Evolutionary conservation across 331 rosid species (phyloP), one percentile per base, ranked within the genome.

Genomic region (Prunus yedoensis): DNA sequence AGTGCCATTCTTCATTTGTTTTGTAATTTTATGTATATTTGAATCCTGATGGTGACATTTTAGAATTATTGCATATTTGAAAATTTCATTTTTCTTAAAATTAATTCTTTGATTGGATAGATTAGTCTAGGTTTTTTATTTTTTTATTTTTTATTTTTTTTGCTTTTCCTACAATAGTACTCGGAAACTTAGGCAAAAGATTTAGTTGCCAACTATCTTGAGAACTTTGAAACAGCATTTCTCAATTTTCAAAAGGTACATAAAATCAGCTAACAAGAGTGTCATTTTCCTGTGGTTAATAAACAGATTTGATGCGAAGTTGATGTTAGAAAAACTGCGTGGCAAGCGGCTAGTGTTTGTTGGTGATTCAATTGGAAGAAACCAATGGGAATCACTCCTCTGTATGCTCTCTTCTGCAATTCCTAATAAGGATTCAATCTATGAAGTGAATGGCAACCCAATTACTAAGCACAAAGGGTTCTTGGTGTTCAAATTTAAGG

Each of bases 341-440:
- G 83, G 85, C 86, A 93, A 91, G 71, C 84, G 97, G 10, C 73
- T 91, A 46, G 98, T 87, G 41, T 93, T 93, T 69, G 92, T 84
- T 52, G 98, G 98, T 5, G 98, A 91, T 70, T 93, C 98, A 32
- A 93, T 93, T 12, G 98, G 98, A 54, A 85, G 98, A 85, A 93
- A 93, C 78, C 98, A 93, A 81, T 93, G 98, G 98, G 98, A 93
- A 70, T 93, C 98, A 57, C 83, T 93, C 74, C 78, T 93, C 28
- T 93, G 98, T 90, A 78, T 93, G 94, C 93, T 93, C 27, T 87
- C 98, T 58, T 88, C 98, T 57, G 97, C 52, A 68, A 85, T 89
- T 68, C 66, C 88, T 23, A 66, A 89, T 43, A 83, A 91, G 86
- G 88, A 84, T 32, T 89, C 93, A 70, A 91, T 93, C 81, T 91